Evolutionary conservation across 768 basidiomycete species (phyloP).

Genomic region (Leccinum subgranulosum): DNA sequence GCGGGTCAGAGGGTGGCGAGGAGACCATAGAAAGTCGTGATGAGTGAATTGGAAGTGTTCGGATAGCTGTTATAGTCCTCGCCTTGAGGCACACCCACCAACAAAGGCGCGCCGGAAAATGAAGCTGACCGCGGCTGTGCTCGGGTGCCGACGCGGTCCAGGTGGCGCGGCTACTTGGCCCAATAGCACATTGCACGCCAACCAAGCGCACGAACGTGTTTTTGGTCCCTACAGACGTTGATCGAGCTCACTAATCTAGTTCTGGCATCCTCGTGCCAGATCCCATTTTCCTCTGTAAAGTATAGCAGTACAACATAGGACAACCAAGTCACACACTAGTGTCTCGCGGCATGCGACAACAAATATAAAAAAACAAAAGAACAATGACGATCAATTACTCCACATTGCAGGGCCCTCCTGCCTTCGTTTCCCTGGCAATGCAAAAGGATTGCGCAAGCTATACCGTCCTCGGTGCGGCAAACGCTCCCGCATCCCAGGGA

Average conservation of each 20-base stretch:
- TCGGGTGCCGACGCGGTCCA: not conserved
- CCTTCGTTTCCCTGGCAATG: constrained; percentile 26
- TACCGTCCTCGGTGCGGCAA: constrained; percentile 44
- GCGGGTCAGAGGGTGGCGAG: not conserved
- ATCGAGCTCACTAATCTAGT: not conserved
- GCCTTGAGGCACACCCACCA: constrained; percentile 17
- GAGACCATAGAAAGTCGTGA: not conserved
- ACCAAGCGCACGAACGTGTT: not conserved
- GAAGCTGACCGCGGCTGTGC: constrained; percentile 10
- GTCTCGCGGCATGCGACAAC: constrained; percentile 1
- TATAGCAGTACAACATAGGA: constrained; percentile 11
- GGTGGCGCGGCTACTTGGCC: not conserved
- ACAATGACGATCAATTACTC: constrained; percentile 6
- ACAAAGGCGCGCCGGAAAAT: constrained; percentile 12
- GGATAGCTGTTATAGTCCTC: constrained; percentile 12
- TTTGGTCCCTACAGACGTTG: not conserved
- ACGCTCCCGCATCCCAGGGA: constrained; percentile 58
- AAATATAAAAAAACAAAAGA: not conserved
- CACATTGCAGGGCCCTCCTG: constrained; percentile 15
- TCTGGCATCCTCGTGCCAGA: not conserved
- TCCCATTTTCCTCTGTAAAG: not conserved
- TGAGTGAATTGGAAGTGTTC: not conserved
- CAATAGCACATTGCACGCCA: not conserved
- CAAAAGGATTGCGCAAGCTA: constrained; percentile 53
- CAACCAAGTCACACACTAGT: constrained; percentile 4